Conservation (phyloP, 2,329 filamentous ascomycete genomes). For the Epichloe gansuensis region DNA sequence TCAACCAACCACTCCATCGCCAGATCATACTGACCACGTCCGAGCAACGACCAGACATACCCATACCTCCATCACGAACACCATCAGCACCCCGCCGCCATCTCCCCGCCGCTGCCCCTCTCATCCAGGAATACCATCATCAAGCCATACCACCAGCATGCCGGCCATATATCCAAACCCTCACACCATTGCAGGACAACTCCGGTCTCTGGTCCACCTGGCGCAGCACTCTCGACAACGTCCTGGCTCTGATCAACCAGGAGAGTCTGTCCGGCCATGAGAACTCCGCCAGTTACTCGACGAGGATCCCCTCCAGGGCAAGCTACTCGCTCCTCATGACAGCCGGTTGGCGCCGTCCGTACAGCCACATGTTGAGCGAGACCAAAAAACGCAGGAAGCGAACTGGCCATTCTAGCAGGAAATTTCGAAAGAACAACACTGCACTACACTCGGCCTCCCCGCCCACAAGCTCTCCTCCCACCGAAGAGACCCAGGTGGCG, state of each 20-base stretch:
- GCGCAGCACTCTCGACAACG: conserved; percentile 42
- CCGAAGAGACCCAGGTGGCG: conserved; percentile 42
- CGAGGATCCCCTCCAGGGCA: conserved; percentile 53
- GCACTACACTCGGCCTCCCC: conserved; percentile 77
- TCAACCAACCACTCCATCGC: too few relatives aligned
- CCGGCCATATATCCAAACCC: neutral
- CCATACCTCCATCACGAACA: neutral
- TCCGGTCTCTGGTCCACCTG: conserved; percentile 15
- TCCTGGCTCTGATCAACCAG: conserved; percentile 60
- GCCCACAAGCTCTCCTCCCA: conserved; percentile 57
- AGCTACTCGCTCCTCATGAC: conserved; percentile 66
- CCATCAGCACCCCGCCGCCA: too few relatives aligned
- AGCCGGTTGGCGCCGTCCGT: conserved; percentile 73
- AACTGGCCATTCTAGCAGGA: conserved; percentile 54
- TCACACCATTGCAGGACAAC: neutral
- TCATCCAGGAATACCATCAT: neutral
- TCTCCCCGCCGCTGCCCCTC: neutral
- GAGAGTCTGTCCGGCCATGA: conserved; percentile 42
- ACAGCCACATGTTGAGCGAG: conserved; percentile 63
- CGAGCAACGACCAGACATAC: too few relatives aligned
- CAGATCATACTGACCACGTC: too few relatives aligned
- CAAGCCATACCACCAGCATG: neutral
- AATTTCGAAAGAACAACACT: conserved; percentile 69
- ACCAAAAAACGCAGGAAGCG: conserved; percentile 42
- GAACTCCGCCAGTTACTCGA: conserved; percentile 53